These are phyloP conservation scores for Aspergillus sp. DNA, from an alignment of 2,329 filamentous ascomycete species.

Conservation along the genomic window DNA sequence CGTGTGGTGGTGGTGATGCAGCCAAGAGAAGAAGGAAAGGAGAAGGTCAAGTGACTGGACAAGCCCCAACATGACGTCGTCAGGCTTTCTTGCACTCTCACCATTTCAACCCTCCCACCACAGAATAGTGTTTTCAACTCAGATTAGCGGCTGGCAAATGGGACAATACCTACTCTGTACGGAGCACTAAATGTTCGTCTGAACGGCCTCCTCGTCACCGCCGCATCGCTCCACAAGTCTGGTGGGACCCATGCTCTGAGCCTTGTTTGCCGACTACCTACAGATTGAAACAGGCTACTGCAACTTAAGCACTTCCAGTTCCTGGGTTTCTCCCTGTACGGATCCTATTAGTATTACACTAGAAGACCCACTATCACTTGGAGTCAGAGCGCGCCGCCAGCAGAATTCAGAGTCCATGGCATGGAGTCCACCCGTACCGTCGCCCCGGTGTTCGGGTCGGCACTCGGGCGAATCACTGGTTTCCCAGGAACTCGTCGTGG, in stretches of 20 bases:
- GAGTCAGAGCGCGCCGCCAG: not conserved
- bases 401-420: not conserved
- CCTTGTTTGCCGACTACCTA: too few species aligned
- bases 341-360: not conserved
- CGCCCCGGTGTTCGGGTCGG: not conserved
- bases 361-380: not conserved
- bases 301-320: not conserved
- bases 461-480: not conserved
- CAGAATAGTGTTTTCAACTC: too few species aligned
- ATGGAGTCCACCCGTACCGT: not conserved
- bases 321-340: too few species aligned
- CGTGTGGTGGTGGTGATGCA: not conserved
- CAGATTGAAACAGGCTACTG: not conserved
- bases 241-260: too few species aligned
- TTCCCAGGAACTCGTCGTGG: not conserved
- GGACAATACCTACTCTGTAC: too few species aligned
- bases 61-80: not conserved
- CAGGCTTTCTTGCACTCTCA: not conserved
- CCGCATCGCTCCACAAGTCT: too few species aligned
- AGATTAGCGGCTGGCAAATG: too few species aligned
- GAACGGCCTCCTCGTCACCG: too few species aligned
- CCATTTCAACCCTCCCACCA: not conserved
- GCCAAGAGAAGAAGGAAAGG: conserved; percentile 1
- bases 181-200: too few species aligned
- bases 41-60: conserved; percentile 1